Evolutionary conservation across 768 basidiomycete genomes (phyloP).

Genomic region (Suillus occidentalis): DNA sequence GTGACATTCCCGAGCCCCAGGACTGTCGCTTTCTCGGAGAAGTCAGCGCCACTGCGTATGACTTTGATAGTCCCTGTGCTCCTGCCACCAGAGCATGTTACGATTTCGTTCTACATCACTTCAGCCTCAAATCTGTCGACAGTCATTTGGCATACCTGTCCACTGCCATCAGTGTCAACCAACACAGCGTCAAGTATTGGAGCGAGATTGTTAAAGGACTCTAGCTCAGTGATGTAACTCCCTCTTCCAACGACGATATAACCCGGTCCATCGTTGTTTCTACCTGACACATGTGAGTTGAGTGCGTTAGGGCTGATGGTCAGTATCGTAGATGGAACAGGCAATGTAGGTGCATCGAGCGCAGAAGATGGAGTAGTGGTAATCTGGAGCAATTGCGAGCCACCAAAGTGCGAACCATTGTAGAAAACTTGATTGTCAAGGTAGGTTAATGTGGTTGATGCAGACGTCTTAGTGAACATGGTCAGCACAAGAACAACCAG

Average conservation of each 20-base stretch:
- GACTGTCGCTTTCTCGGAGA: constrained; percentile 60
- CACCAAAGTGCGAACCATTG: constrained; percentile 79
- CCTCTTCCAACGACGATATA: constrained; percentile 53
- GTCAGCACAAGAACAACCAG: constrained; percentile 9
- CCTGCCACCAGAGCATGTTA: constrained; percentile 82
- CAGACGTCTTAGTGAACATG: constrained; percentile 52
- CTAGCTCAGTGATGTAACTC: constrained; percentile 58
- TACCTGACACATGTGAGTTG: constrained; percentile 32
- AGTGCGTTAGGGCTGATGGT: constrained; percentile 41
- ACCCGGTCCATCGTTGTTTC: constrained; percentile 34
- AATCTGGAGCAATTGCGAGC: constrained; percentile 75
- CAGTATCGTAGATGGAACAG: constrained; percentile 49
- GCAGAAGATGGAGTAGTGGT: constrained; percentile 43
- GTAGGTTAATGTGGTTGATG: constrained; percentile 70
- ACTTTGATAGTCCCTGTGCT: constrained; percentile 77
- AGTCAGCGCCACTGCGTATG: constrained; percentile 80
- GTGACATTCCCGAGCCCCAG: constrained; percentile 58
- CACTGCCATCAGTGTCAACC: constrained; percentile 68
- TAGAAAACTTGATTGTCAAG: constrained; percentile 70
- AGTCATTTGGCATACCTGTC: constrained; percentile 49
- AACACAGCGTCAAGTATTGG: constrained; percentile 83
- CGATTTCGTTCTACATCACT: constrained; percentile 61
- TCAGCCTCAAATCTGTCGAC: neutral
- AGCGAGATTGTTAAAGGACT: constrained; percentile 73
- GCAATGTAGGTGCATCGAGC: constrained; percentile 44